Evolutionary conservation across 1,139 yeast genomes (phyloP).

Genomic region (Candida glucosophila): DNA sequence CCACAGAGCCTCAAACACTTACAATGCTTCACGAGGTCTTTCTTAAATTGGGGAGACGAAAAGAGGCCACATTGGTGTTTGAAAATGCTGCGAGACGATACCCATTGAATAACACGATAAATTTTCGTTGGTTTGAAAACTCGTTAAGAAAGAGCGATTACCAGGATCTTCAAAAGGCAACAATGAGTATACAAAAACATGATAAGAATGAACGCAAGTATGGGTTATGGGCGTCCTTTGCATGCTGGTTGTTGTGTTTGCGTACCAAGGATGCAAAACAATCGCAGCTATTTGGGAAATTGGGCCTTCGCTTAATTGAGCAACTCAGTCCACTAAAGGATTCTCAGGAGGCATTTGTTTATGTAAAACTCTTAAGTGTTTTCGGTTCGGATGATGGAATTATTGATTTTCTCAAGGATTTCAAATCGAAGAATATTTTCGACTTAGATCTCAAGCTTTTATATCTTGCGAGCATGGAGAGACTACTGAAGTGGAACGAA

Average conservation of each 20-base stretch:
- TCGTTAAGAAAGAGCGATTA: conserved; percentile 29
- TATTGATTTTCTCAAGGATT: conserved; percentile 18
- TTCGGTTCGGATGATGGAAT: conserved; percentile 22
- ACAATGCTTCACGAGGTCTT: conserved; percentile 37
- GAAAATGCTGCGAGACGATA: conserved; percentile 51
- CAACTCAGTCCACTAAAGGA: conserved; percentile 30
- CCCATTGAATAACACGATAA: conserved; percentile 33
- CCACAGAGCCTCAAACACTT: conserved; percentile 48
- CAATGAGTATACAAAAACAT: conserved; percentile 31
- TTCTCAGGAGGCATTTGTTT: conserved; percentile 55
- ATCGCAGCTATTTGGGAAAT: conserved; percentile 38
- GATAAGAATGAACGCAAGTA: conserved; percentile 20
- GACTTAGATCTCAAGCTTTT: conserved; percentile 52
- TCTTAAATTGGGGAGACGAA: conserved; percentile 20
- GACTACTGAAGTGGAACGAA: conserved; percentile 29
- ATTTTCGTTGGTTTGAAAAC: conserved; percentile 40
- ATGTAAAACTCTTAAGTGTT: conserved; percentile 35
- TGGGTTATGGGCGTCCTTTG: conserved; percentile 41
- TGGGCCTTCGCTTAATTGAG: conserved; percentile 50
- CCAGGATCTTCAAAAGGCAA: conserved; percentile 36
- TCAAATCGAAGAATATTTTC: conserved; percentile 28
- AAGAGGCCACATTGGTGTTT: conserved; percentile 35
- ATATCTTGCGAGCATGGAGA: conserved; percentile 37
- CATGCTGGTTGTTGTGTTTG: conserved; percentile 25
- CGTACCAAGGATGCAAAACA: conserved; percentile 23